phyloP scores from a whole-genome alignment of 2,329 filamentous ascomycete species.

The Periconia digitata region DNA sequence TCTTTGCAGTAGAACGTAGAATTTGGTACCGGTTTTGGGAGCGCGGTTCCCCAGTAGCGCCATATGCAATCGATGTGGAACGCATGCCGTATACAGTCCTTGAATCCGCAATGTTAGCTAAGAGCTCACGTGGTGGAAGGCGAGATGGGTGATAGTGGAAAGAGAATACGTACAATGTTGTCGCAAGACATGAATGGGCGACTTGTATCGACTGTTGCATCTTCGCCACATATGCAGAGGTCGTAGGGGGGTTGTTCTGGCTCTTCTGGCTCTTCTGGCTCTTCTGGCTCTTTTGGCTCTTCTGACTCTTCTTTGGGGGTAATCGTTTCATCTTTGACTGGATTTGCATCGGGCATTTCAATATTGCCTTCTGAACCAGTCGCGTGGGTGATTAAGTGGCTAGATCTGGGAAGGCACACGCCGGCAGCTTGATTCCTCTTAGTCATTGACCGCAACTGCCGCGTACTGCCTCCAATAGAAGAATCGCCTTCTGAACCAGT shows the following conservation, averaged over 20 bases:
- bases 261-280: constrained; percentile 1
- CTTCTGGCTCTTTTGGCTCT: background rate
- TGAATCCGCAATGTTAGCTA: background rate
- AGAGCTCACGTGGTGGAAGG: no score
- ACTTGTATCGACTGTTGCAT: constrained; percentile 10
- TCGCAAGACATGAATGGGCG: constrained; percentile 16
- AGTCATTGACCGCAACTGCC: no score
- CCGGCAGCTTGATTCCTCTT: no score
- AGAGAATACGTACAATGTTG: constrained; percentile 16
- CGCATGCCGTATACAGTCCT: constrained; percentile 23
- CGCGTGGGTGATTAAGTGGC: constrained; percentile 5
- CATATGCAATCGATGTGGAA: constrained; percentile 24
- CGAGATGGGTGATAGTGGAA: background rate
- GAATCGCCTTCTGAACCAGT: constrained; percentile 19
- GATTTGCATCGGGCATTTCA: constrained; percentile 1
- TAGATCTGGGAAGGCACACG: no score
- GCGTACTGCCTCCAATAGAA: no score
- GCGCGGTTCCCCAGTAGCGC: constrained; percentile 3
- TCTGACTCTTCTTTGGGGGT: background rate
- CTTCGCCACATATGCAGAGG: constrained; percentile 21
- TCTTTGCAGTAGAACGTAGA: background rate
- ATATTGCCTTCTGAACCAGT: constrained; percentile 19
- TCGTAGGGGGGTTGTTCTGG: constrained; percentile 12
- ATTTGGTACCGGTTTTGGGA: background rate
- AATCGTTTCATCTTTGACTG: background rate